A percentile compares a stretch with the other conserved stretches of the same genome.
Conservation (phyloP, 306 rosid species). For the Ochetophila trinervis region DNA sequence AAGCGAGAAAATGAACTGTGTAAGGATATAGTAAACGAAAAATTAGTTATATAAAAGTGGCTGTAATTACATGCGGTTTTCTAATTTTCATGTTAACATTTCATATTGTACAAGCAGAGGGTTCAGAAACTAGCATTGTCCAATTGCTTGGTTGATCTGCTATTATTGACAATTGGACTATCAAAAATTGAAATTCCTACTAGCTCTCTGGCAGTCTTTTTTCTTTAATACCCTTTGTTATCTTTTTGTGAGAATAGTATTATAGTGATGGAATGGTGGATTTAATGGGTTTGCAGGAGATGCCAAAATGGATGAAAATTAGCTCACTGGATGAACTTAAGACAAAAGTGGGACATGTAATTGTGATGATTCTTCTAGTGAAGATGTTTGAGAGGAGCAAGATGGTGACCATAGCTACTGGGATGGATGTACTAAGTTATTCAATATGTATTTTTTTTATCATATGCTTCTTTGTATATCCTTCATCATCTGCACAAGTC, state of each 20-base stretch:
- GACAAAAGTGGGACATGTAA: constrained; percentile 93
- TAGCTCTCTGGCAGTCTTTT: no score
- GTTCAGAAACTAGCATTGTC: no score
- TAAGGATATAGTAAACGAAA: no score
- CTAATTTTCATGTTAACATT: no score
- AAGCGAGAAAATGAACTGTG: not conserved
- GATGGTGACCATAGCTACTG: constrained; percentile 83
- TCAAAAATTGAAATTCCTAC: no score
- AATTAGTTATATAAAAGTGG: no score
- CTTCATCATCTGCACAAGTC: constrained; percentile 82
- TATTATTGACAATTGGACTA: no score
- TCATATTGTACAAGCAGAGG: no score
- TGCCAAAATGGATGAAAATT: constrained; percentile 91
- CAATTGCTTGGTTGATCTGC: no score
- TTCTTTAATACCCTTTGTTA: no score
- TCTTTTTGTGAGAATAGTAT: no score
- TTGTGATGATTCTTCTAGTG: constrained; percentile 93
- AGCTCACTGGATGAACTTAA: constrained; percentile 89
- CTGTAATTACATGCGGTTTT: no score
- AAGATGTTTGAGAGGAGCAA: constrained; percentile 99
- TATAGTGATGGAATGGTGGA: not conserved
- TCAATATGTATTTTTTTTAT: constrained; percentile 84
- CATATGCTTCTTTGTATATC: constrained; percentile 91
- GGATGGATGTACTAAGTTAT: constrained; percentile 75
- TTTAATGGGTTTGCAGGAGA: constrained; percentile 51